Percentiles rank a stretch among this genome's conserved stretches.
These are phyloP conservation scores for Xylaria sp. DNA, from an alignment of 2,329 filamentous ascomycete genomes.

Conservation along the genomic window DNA sequence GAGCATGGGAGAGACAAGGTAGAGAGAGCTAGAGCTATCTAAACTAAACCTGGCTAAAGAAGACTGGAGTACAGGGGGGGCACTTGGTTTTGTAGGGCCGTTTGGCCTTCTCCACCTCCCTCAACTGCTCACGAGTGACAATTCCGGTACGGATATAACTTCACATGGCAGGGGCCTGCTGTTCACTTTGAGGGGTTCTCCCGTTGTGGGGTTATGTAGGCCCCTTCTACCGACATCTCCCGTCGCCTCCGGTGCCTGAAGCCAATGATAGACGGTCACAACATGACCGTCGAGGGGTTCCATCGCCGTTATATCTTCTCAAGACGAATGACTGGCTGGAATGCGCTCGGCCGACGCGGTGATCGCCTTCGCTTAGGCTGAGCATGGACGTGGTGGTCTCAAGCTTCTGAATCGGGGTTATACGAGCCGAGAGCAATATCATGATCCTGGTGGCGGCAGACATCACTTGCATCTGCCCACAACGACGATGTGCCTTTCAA, in stretches of 20 bases:
- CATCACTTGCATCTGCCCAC: constrained; percentile 27
- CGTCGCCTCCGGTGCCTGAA: constrained; percentile 29
- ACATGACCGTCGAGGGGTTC: constrained; percentile 30
- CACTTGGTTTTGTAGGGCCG: constrained; percentile 38
- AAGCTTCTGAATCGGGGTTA: constrained; percentile 29
- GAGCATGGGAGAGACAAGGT: constrained; percentile 17
- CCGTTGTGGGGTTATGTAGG: constrained; percentile 33
- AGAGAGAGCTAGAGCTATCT: constrained; percentile 25
- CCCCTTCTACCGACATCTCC: constrained; percentile 36
- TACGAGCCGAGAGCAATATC: constrained; percentile 29
- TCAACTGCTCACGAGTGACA: constrained; percentile 27
- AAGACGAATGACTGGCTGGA: constrained; percentile 28
- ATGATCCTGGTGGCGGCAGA: constrained; percentile 29
- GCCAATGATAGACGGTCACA: constrained; percentile 32
- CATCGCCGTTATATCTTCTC: constrained; percentile 28
- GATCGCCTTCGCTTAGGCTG: constrained; percentile 33
- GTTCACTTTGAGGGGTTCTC: constrained; percentile 30
- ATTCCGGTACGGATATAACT: constrained; percentile 31
- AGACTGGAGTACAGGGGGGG: constrained; percentile 34
- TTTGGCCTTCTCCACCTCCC: constrained; percentile 27
- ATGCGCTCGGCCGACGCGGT: constrained; percentile 27
- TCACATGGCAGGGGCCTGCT: constrained; percentile 30
- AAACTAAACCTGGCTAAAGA: constrained; percentile 33
- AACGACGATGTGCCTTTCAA: constrained; percentile 20
- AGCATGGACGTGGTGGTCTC: constrained; percentile 20